Percentiles rank a stretch among this genome's conserved stretches.
These are phyloP conservation scores for Discostella stelligeroides DNA, from an alignment of 108 stramenopile genomes.

Conservation along the genomic window DNA sequence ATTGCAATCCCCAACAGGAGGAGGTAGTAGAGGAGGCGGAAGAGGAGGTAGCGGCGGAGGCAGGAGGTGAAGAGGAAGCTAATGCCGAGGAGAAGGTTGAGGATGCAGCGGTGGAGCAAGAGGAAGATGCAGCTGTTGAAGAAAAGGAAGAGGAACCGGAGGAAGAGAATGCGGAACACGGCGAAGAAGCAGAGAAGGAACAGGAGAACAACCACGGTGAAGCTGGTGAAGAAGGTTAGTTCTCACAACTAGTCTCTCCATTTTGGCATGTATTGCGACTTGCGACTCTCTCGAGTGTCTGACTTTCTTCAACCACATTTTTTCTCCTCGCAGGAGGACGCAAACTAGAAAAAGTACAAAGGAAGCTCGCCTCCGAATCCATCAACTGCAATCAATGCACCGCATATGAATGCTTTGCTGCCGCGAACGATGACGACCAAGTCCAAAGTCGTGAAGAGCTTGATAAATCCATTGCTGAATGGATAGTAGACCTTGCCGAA, in stretches of 20 bases:
- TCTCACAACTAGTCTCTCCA: background rate
- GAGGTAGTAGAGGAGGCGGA: no score
- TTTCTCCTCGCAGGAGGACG: conserved; percentile 16
- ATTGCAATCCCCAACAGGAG: no score
- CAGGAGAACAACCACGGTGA: background rate
- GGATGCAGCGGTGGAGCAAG: conserved; percentile 9
- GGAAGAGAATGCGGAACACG: conserved; percentile 9
- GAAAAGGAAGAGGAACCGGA: conserved; percentile 13
- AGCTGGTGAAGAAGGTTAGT: background rate
- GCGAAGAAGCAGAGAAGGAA: conserved; percentile 1
- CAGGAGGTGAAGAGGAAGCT: conserved; percentile 33
- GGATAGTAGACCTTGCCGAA: conserved; percentile 47
- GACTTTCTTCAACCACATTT: background rate
- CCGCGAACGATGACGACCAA: conserved; percentile 30
- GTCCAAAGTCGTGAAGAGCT: conserved; percentile 31
- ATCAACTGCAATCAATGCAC: conserved; percentile 64
- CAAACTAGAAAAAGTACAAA: conserved; percentile 38
- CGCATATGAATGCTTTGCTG: conserved; percentile 56
- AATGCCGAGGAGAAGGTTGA: conserved; percentile 32
- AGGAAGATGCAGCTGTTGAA: background rate
- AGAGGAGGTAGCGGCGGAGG: no score
- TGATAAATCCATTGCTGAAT: conserved; percentile 54
- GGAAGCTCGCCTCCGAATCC: no score
- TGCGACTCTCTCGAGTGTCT: background rate
- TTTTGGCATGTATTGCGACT: background rate